These are phyloP conservation scores for Auricularia cornea DNA, from an alignment of 768 basidiomycete species.

Conservation along the genomic window DNA sequence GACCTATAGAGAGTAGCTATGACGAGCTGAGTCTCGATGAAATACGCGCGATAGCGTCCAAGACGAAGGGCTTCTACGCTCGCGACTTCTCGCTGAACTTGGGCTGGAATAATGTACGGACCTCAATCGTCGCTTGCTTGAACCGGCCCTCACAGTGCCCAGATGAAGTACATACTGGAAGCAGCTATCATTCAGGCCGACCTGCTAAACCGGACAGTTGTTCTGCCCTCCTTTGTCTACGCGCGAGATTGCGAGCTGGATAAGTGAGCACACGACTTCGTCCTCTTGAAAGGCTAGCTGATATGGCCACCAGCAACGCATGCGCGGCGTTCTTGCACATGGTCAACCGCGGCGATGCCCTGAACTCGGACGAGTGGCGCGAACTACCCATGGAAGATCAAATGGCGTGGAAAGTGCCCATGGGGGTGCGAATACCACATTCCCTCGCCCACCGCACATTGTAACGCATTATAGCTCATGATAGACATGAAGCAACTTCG, in stretches of 20 bases:
- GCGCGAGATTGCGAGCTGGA: slow-evolving; percentile 6
- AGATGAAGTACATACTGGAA: slow-evolving; percentile 14
- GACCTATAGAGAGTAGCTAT: background rate
- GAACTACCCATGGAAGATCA: slow-evolving; percentile 2
- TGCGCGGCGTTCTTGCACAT: slow-evolving; percentile 7
- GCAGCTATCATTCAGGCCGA: slow-evolving; percentile 1
- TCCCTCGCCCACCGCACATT: background rate
- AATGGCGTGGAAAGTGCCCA: slow-evolving; percentile 6
- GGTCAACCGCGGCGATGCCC: slow-evolving; percentile 10
- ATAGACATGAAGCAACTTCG: slow-evolving; percentile 9
- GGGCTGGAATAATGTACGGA: slow-evolving; percentile 9
- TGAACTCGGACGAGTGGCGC: slow-evolving; percentile 8
- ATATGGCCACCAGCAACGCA: slow-evolving; percentile 2
- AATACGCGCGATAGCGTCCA: background rate
- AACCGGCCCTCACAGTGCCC: background rate
- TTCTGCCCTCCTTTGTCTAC: slow-evolving; percentile 11
- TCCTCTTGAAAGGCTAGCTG: no score
- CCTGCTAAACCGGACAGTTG: slow-evolving; percentile 10
- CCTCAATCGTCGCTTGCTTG: background rate
- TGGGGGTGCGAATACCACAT: slow-evolving; percentile 1
- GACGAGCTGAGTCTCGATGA: background rate
- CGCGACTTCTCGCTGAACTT: slow-evolving; percentile 6
- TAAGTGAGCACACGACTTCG: background rate
- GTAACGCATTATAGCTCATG: slow-evolving; percentile 4
- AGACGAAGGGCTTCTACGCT: slow-evolving; percentile 8